phyloP scores from a whole-genome alignment of 2,329 filamentous ascomycete genomes.

The Epichloe brachyelytri region DNA sequence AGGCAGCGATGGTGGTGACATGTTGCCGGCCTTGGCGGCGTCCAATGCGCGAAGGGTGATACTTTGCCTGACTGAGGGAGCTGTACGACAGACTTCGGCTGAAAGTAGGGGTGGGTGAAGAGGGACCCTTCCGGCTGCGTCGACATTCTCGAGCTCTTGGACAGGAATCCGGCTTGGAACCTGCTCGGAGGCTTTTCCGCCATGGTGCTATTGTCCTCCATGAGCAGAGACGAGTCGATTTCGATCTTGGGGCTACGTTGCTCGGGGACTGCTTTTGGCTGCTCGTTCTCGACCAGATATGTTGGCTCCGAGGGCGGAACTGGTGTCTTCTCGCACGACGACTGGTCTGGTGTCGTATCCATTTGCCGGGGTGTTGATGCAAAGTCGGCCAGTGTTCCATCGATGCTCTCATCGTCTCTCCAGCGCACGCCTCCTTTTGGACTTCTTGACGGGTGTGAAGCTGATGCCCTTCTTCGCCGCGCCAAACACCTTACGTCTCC shows the following conservation, averaged over 20 bases:
- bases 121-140: conserved; percentile 42
- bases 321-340: conserved; percentile 17
- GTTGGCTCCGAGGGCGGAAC: conserved; percentile 17
- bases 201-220: conserved; percentile 22
- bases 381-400: conserved; percentile 78
- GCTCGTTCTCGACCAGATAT: conserved; percentile 10
- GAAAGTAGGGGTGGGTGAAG: conserved; percentile 41
- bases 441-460: conserved; percentile 71
- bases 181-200: conserved; percentile 39
- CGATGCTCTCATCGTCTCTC: conserved; percentile 77
- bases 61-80: conserved; percentile 17
- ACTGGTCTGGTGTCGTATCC: conserved; percentile 35
- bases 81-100: conserved; percentile 42
- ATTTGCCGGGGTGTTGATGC: conserved; percentile 74
- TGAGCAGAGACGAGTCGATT: conserved; percentile 26
- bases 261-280: conserved; percentile 28
- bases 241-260: conserved; percentile 37
- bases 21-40: conserved; percentile 35
- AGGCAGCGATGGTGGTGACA: conserved; percentile 30
- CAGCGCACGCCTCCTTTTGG: conserved; percentile 77
- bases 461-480: conserved; percentile 54
- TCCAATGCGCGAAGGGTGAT: conserved; percentile 41
- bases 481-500: conserved; percentile 56
- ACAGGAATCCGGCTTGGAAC: conserved; percentile 81
- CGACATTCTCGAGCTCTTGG: conserved; percentile 34